Evolutionary conservation across 306 rosid species (phyloP).

Genomic region (Cucumis hystrix): DNA sequence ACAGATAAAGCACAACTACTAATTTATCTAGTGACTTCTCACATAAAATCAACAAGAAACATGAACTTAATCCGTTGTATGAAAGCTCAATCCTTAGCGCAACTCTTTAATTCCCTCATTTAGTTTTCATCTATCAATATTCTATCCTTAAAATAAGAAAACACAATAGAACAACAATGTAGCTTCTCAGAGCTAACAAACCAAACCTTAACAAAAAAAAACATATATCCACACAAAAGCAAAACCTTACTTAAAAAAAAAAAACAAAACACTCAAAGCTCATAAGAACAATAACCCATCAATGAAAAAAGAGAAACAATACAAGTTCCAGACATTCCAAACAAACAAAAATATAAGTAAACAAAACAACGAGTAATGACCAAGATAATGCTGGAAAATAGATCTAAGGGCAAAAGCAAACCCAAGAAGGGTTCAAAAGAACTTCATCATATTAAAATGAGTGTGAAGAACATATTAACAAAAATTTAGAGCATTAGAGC

Average conservation of each 20-base stretch:
- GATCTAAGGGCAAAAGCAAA: constrained; percentile 37
- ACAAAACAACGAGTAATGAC: neutral
- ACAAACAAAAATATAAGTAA: constrained; percentile 1
- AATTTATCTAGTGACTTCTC: neutral
- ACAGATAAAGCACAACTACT: neutral
- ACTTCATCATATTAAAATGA: too few species aligned
- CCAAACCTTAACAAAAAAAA: neutral
- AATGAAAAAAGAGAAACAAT: neutral
- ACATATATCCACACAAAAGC: neutral
- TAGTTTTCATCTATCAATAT: neutral
- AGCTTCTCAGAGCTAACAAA: neutral
- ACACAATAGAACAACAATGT: neutral
- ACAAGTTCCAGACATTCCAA: constrained; percentile 11
- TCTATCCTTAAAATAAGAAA: neutral
- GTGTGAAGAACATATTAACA: too few species aligned
- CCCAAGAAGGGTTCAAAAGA: too few species aligned
- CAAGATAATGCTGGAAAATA: constrained; percentile 9
- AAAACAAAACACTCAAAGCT: neutral
- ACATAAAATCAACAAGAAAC: neutral
- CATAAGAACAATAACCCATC: neutral
- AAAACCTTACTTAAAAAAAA: neutral
- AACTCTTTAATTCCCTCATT: neutral
- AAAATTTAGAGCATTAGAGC: too few species aligned
- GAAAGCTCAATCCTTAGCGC: neutral
- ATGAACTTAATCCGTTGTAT: neutral